Base-by-base conservation (phyloP, 2,329 filamentous ascomycete species). In the Epichloe gansuensis region DNA sequence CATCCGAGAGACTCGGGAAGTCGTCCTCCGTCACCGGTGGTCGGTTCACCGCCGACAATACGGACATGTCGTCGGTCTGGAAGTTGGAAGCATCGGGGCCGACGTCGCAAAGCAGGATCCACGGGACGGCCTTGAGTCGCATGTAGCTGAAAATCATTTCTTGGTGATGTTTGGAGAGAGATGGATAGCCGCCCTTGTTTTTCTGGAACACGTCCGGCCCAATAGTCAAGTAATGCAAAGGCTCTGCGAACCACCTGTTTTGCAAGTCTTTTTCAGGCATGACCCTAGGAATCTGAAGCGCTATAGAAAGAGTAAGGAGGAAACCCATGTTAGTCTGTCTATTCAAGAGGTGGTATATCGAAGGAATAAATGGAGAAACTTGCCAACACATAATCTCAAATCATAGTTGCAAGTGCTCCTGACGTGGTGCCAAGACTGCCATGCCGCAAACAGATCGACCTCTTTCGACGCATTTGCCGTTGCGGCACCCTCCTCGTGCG, bases 391-490 rank as follows among this genome's bases (percentile, higher is more conserved):
- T 39, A 98, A 75, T 65, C 89, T 81, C 52, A 77, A 71, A 67
- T 84, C 85, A 69, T 98, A 97, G 70, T 84, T 85, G 77, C 89
- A 96, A 53, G 89, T 74, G 50, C 83, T 84, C 50, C 93, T 80
- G 61, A 98, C 85, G 23, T 84, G 76, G 65, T 98, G 85, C 93
- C 93, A 98, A 1, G 86, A 84, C 68, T 97, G 90, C 94, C 94
- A 98, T 2, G 84, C 77, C 50, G 83, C 83, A 66, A 88, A 93
- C 0, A 86, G 67, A 61, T 91, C 85, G 54, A 84, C 71, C 23
- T 81, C 75, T 35, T 73, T 70, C 6, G 61, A 60, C 36, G 66
- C 53, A 15, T 47, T 15, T 39, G 57, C 58, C 12, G 67, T 63
- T 1, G 66, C 55, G 8, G 47, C 15, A 4, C 58, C 58, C 15